Conservation (phyloP, 129 eudicot genomes). For the Smallanthus sonchifolius region DNA sequence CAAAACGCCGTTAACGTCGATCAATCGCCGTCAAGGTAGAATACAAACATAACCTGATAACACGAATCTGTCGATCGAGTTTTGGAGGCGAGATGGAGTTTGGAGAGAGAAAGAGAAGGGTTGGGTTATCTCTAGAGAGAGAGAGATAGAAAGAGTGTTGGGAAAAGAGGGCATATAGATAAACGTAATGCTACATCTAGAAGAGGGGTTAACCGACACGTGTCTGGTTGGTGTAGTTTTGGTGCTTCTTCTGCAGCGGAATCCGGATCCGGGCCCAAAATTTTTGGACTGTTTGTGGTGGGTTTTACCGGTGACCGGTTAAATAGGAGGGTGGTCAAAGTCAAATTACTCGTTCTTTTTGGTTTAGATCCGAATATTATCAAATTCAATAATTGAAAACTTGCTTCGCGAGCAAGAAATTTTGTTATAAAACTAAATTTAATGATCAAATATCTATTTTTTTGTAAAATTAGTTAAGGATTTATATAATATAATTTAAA, state of each 20-base stretch:
- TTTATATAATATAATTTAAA: no score
- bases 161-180: constrained; percentile 14
- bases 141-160: constrained; percentile 17
- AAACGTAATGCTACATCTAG: constrained; percentile 15
- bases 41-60: constrained; percentile 6
- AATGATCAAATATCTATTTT: neutral
- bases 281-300: constrained; percentile 27
- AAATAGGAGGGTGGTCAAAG: constrained; percentile 22
- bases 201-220: constrained; percentile 30
- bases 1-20: constrained; percentile 6
- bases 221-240: constrained; percentile 25
- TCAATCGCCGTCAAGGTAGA: constrained; percentile 10
- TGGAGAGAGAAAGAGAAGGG: constrained; percentile 9
- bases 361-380: neutral
- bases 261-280: neutral
- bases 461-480: no score
- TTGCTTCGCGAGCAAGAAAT: constrained; percentile 30
- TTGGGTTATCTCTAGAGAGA: constrained; percentile 26
- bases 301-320: constrained; percentile 38
- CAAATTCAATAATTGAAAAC: constrained; percentile 7
- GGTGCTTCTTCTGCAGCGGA: constrained; percentile 3
- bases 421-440: neutral
- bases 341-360: constrained; percentile 7
- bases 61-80: constrained; percentile 39
- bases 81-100: constrained; percentile 8